Base-by-base conservation (phyloP, 1,284 basidiomycete genomes). In the Testicularia cyperi region DNA sequence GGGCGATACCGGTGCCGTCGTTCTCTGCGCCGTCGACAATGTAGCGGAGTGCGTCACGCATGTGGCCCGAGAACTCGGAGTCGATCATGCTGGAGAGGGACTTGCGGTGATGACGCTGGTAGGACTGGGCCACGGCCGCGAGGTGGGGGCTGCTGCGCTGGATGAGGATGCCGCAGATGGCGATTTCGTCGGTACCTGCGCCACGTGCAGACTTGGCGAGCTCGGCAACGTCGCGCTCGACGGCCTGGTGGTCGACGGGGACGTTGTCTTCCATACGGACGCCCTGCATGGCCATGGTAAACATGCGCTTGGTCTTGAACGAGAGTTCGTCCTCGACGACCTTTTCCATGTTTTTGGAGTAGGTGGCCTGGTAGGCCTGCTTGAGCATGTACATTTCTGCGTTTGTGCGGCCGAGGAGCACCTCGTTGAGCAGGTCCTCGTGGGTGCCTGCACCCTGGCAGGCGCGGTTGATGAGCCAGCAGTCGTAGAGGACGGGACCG, bases 271-370 rank as follows among this genome's bases (percentile, higher is more conserved):
- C 70, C 23, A 46, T 45, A 30, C 70, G 56, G 13, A 62, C 55
- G n/a, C 70, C 64, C 30, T 68, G 49, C 48, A 75, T 54, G 18
- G 68, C 73, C 68, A 74, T 68, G 37, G 43, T 27, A 24, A 75
- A 70, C 37, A 71, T 54, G 20, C 64, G 49, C 47, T 74, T 75
- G 27, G 72, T 75, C 65, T 76, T 76, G 53, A 75, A 54, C 14
- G 64, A 68, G 16, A 77, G 54, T 21, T 77, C 75, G 34, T 57
- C 70, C 21, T 70, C 68, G 34, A 77, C 73, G n/a, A 61, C 63
- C 30, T 66, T 51, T 28, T 75, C 75, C 37, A 77, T 41, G 14
- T 54, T 47, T 28, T 68, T 68, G 46, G 62, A 48, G 38, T 66
- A 71, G 14, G 45, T 57, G 4, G 61, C 65, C 13, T 49, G 54